Evolutionary conservation across 2,329 filamentous ascomycete genomes (phyloP).

Genomic region (Penicillium sp.): DNA sequence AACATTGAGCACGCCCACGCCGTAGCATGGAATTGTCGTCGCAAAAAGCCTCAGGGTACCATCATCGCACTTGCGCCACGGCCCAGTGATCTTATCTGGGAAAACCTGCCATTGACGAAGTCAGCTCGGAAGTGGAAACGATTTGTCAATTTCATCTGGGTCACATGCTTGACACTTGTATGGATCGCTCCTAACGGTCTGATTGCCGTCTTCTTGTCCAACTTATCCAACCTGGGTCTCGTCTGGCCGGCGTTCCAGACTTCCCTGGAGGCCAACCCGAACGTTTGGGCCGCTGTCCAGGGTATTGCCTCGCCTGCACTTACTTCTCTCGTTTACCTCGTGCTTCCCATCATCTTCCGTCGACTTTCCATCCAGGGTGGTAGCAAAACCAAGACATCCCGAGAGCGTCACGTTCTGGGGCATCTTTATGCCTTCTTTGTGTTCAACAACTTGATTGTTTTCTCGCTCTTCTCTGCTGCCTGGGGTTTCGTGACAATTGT

Average conservation of each 20-base stretch:
- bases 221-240: conserved; percentile 74
- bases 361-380: conserved; percentile 79
- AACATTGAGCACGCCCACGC: conserved; percentile 84
- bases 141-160: conserved; percentile 82
- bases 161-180: conserved; percentile 73
- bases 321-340: conserved; percentile 82
- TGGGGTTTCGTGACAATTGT: conserved; percentile 73
- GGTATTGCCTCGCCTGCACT: conserved; percentile 87
- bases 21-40: conserved; percentile 78
- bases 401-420: conserved; percentile 85
- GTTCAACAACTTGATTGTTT: conserved; percentile 94
- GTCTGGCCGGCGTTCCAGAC: conserved; percentile 76
- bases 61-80: conserved; percentile 77
- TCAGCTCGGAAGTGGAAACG: conserved; percentile 69
- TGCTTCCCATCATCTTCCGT: conserved; percentile 89
- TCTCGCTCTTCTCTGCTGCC: conserved; percentile 83
- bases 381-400: conserved; percentile 86
- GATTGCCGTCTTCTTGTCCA: conserved; percentile 91
- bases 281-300: conserved; percentile 82
- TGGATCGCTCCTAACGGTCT: conserved; percentile 93
- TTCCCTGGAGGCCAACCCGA: conserved; percentile 63
- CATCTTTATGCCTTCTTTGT: conserved; percentile 96
- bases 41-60: conserved; percentile 77
- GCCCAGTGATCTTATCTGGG: conserved; percentile 94
- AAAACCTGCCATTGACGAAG: conserved; percentile 77